Base-by-base conservation (phyloP, 1,284 basidiomycete species). In the Ceratorhiza oryzae-sativae region DNA sequence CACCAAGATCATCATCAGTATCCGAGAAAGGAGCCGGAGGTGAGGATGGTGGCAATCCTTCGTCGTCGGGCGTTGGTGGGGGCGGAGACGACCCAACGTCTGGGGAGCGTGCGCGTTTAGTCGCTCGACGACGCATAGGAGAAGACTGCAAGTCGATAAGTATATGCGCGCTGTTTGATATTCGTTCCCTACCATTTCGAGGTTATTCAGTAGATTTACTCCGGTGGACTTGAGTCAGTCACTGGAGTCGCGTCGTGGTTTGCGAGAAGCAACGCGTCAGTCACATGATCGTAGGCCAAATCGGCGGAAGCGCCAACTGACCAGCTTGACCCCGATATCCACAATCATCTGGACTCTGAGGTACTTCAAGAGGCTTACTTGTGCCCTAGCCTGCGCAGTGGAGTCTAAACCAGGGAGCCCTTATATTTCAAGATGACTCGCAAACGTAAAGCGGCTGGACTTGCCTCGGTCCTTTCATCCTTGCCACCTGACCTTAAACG, bases 11-110 rank as follows among this genome's bases (percentile, higher is more conserved):
- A 49, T 95, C 93, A 56, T 94, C 94, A 13, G 93, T 93, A 77
- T 96, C 95, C 2, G 91, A 92, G 79, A 95, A 95, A 0, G 91
- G 89, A 0, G 88, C 85, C 1, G 89, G 92, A 2, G 94, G 93
- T 9, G 92, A 94, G 1, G 91, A 92, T 3, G 92, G 92, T 0
- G 92, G 92, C 9, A 93, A 82, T 20, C 91, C 93, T 8, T 58
- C 62, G 30, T 23, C 67, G 73, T 42, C 61, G 25, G 56, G 71
- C 23, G 58, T 53, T 18, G 63, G 49, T 30, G 58, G 39, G 18
- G 67, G 72, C 15, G 73, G 67, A 13, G 71, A 60, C 23, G 74
- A 67, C 36, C 68, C 55, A 34, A 56, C 60, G 45, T 55, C 70
- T 23, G 63, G 62, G 20, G 74, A 73, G 32, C 72, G 72, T 30